phyloP scores from a whole-genome alignment of 345 rosid species.

The Ceriops zippeliana region DNA sequence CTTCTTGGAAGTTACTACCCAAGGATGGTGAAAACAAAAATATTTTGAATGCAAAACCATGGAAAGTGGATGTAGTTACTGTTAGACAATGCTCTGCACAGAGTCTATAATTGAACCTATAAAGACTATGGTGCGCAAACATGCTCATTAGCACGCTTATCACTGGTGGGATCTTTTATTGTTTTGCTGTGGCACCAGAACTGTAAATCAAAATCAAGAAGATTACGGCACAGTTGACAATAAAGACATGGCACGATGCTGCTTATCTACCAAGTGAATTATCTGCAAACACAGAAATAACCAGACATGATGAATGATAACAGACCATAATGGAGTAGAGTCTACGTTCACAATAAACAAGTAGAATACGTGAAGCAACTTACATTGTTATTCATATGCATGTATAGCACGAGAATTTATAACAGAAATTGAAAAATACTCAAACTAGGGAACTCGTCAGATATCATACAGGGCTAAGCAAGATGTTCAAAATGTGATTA shows the following conservation, averaged over 20 bases:
- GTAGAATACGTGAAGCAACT: not conserved
- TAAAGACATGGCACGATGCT: not conserved
- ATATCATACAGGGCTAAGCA: not conserved
- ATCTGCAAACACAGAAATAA: conserved; percentile 23
- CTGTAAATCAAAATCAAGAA: not conserved
- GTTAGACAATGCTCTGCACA: conserved; percentile 8
- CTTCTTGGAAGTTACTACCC: no score
- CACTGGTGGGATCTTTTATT: conserved; percentile 13
- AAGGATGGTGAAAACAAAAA: not conserved
- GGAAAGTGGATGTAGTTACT: not conserved
- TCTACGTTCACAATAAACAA: not conserved
- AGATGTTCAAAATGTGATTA: no score
- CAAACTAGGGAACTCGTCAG: not conserved
- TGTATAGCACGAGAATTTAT: not conserved
- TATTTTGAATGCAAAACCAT: not conserved
- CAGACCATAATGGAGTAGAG: not conserved
- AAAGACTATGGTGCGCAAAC: not conserved
- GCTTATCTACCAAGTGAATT: conserved; percentile 9
- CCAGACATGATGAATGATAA: not conserved
- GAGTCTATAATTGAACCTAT: conserved; percentile 8
- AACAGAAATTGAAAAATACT: not conserved
- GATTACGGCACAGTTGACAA: conserved; percentile 9
- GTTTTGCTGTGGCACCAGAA: not conserved
- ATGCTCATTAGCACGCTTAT: not conserved
- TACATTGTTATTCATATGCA: not conserved